Base-by-base conservation (phyloP, 306 rosid genomes). In the Fragaria vesca region DNA sequence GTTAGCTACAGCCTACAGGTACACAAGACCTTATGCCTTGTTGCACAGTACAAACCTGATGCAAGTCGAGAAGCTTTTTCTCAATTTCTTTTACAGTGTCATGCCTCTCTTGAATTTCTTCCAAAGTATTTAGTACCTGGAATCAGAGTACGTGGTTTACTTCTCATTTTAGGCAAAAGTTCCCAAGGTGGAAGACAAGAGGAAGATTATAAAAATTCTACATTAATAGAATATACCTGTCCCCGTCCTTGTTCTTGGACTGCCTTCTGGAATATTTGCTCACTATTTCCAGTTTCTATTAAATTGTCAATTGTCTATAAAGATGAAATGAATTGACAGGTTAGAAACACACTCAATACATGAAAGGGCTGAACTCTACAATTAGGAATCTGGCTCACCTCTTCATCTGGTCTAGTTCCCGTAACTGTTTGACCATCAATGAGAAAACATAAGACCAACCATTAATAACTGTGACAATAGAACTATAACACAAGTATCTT, bases 51-150 rank as follows among this genome's bases (percentile, higher is more conserved):
- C 43, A 82, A 72, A 91, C 97, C 97, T 95, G 98, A 81, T 95
- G 98, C 73, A 95, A 88, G 84, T 95, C 98, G 16, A 89, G 93
- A 80, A 95, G 97, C 82, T 83, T 95, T 85, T 90, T 91, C 91
- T 95, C 98, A 46, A 95, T 91, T 79, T 95, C 98, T 84, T 85
- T 95, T 20, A 92, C 98, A 3, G 97, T 79, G 74, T 95, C 93
- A 45, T 92, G 98, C 79, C 98, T 84, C 87, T 95, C 98, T 72
- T 95, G 98, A 83, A 95, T 92, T 92, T 95, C 98, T 81, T 95
- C 98, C 80, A 92, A 72, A 0, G 97, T 91, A 85, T 78, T 95
- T 69, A 95, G 78, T 40, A 95, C 91, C 98, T 95, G 86, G 54
- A 72, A 86, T 76, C 8, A 21, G 52, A 72, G 50, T 21, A 26